Evolutionary conservation across 1,284 basidiomycete genomes (phyloP), one percentile per base, ranked within the genome.

Genomic region (Malassezia pachydermatis): DNA sequence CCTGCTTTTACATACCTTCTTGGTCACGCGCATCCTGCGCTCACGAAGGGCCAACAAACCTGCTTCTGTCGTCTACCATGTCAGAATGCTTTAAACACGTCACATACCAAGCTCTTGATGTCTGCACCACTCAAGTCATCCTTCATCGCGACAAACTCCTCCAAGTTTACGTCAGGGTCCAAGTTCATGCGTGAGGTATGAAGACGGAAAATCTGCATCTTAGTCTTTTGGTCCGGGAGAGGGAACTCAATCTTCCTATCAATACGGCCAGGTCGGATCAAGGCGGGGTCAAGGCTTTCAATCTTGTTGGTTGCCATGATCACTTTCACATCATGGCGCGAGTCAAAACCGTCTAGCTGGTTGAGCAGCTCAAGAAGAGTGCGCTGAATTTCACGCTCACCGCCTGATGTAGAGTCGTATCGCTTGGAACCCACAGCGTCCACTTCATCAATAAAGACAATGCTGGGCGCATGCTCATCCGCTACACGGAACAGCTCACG

Each of bases 261-360:
- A 61, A 99, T 96, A 69, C 94, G 88, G n/a, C 94, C 94, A 3
- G 94, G 92, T 54, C 94, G 86, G 67, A 96, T 94, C 48, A 98
- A 81, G 16, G 92, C 92, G 38, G 92, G 92, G 73, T 98, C 92
- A 36, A 98, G 79, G 2, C 85, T 83, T 72, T 95, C 89, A 60
- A 98, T 96, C 75, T 80, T 82, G 75, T 92, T 92, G 30, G 85
- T 88, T 20, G 86, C 86, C 75, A 77, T 76, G 63, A 77, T 76
- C 28, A 95, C 90, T 75, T 98, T 98, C 57, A 99, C 92, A 72
- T 98, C 92, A 25, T 90, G 89, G 52, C 90, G 81, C n/a, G 88
- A 89, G 73, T 98, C 94, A 75, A 99, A 98, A 32, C 94, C 94
- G 69, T 99, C 94, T 36, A 99, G 79, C 74, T 98, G 94, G 56